These are phyloP conservation scores for Jimgerdemannia flammicorona DNA, from an alignment of 192 early-diverging fungal species.

Conservation along the genomic window DNA sequence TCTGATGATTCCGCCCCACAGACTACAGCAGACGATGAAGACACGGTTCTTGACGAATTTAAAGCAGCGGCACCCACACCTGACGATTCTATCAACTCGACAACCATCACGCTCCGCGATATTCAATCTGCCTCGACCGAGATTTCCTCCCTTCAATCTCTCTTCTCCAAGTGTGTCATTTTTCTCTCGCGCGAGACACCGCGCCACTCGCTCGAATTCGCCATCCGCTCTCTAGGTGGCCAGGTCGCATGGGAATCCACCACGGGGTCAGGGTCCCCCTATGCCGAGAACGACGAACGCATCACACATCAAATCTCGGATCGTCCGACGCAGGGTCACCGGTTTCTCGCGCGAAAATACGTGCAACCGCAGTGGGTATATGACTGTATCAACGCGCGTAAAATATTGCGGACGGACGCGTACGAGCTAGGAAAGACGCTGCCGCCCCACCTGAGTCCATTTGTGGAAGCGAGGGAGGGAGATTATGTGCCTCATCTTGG, in stretches of 20 bases:
- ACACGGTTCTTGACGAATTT: conserved; percentile 50
- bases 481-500: conserved; percentile 76
- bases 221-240: conserved; percentile 87
- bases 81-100: conserved; percentile 30
- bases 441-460: conserved; percentile 93
- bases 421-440: conserved; percentile 82
- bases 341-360: conserved; percentile 66
- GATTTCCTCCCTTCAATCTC: conserved; percentile 35
- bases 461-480: conserved; percentile 79
- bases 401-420: conserved; percentile 53
- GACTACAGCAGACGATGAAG: conserved; percentile 17
- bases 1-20: conserved; percentile 22
- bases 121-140: conserved; percentile 48
- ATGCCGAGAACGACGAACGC: conserved; percentile 69
- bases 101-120: conserved; percentile 43
- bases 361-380: conserved; percentile 99
- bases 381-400: conserved; percentile 86
- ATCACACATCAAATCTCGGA: conserved; percentile 92
- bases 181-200: conserved; percentile 95
- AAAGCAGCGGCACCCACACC: conserved; percentile 19
- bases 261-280: conserved; percentile 75
- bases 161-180: conserved; percentile 69
- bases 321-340: conserved; percentile 65
- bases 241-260: conserved; percentile 85
- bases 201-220: conserved; percentile 87